Evolutionary conservation across 163 green algal species (phyloP), one percentile per base, ranked within the genome.

Genomic region (Chlorella variabilis): DNA sequence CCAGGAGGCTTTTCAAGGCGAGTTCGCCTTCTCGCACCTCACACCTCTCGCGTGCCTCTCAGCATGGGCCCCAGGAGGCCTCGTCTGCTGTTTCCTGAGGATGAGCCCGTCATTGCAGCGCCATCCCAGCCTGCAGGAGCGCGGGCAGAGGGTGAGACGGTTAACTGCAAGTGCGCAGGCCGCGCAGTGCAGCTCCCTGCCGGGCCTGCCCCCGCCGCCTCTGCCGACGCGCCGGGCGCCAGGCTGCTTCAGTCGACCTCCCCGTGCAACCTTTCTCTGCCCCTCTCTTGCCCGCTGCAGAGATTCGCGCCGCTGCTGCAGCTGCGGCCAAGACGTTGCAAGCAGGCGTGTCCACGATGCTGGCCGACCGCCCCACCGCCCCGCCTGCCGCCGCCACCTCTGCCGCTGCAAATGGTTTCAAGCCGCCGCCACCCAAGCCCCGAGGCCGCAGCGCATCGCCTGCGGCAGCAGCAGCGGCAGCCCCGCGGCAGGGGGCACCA

Each of bases 361-460:
- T 79, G 8, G 54, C 49, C 2, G 71, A 78, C 4, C 33, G 41
- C 21, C 33, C 25, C 21, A 31, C 71, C 17, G 11, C 23, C 27
- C 71, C 13, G 36, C 36, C 71, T 42, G 33, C 34, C 13, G 25
- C 36, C 2, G 11, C n/a, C n/a, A n/a, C n/a, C n/a, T n/a, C 29
- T 34, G 33, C 15, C 7, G 33, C 0, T 3, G 21, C 29, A 17
- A 18, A 21, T 13, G 51, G 39, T 39, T 81, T 81, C 59, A 62
- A 49, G 39, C 23, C 59, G 39, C 74, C 74, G 7, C 58, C 59
- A 5, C 74, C 81, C 3, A 49, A 45, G 3, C 80, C 77, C 33
- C 84, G 65, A 29, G 63, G 75, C 29, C 79, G 81, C 36, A 74
- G 68, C 18, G 33, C 49, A 13, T 81, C 78, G 23, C 82, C 82